Evolutionary conservation across 2,329 filamentous ascomycete genomes (phyloP), one percentile per base, ranked within the genome.

Genomic region (Exophiala xenobiotica): DNA sequence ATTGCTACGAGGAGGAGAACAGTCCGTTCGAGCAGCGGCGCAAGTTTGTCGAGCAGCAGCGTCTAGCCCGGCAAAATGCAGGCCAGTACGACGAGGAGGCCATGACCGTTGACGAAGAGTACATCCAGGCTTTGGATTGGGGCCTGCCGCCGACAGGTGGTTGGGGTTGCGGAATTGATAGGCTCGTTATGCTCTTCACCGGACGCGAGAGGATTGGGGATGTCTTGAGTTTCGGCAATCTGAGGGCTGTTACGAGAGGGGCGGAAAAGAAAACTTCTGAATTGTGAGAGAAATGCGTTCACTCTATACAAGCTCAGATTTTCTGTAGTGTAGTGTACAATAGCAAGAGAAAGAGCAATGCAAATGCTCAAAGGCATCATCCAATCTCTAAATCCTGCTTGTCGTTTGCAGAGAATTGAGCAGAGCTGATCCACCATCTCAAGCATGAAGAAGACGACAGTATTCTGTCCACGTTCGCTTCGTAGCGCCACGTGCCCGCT

Each of bases 1-100:
- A 99, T 70, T 95, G 92, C 75, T 99, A 99, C 69, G 93, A 99
- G 68, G 93, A 99, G 71, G 93, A 99, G 68, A 99, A 99, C 69
- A 88, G 89, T 45, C 93, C 93, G 0, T 84, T 87, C 47, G 87
- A 86, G 63, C 93, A 99, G 72, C 79, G 88, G 39, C 77, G 80
- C 49, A 99, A 99, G 70, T 90, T 99, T 58, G 70, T 83, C 40
- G 78, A 79, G 57, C 82, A 85, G 63, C 65, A 77, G 2, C 64
- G 63, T 14, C 76, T 68, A 56, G 58, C 61, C 8, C 49, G 27
- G 19, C 43, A 54, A 38, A 3, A 29, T 23, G 72, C 72, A 50
- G 73, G 70, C 1, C 76, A 1, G 75, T 74, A 12, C 11, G 73
- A 79, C 40, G 70, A 72, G 54, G 61, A 73, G 53, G 62, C 78